A percentile compares a stretch with the other conserved stretches of the same genome.
These are phyloP conservation scores for Colletotrichum sp. DNA, from an alignment of 2,329 filamentous ascomycete genomes.

Conservation along the genomic window DNA sequence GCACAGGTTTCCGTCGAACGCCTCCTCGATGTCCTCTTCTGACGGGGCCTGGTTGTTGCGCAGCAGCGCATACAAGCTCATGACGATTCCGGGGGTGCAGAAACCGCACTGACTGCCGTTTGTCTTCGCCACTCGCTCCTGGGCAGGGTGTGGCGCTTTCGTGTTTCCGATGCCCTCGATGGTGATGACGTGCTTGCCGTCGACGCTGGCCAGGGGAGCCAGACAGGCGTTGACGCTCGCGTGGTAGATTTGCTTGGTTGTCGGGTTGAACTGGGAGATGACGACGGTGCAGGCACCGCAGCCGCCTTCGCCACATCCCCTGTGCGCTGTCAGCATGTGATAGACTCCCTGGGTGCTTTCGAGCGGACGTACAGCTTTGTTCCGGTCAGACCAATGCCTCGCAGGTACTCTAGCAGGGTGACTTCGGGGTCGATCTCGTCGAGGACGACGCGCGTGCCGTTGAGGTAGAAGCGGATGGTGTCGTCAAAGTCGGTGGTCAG, in stretches of 20 bases:
- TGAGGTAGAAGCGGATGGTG: constrained; percentile 90
- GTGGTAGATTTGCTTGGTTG: constrained; percentile 91
- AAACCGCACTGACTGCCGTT: constrained; percentile 95
- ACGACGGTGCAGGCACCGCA: constrained; percentile 97
- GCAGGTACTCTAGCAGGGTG: constrained; percentile 90
- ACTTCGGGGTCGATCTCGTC: constrained; percentile 90
- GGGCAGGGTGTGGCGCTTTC: constrained; percentile 84
- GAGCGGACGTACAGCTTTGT: constrained; percentile 75
- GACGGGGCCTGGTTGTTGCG: constrained; percentile 81
- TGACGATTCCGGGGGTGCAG: constrained; percentile 97
- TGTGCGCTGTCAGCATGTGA: constrained; percentile 28
- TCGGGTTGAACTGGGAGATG: constrained; percentile 91
- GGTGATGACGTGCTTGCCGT: constrained; percentile 98
- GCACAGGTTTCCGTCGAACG: constrained; percentile 95
- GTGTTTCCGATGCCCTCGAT: constrained; percentile 94
- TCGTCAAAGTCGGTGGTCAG: constrained; percentile 84
- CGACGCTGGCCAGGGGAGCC: constrained; percentile 88
- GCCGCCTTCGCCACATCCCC: constrained; percentile 92
- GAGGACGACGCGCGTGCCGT: constrained; percentile 86
- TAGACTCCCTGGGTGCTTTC: neutral
- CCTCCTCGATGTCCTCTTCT: constrained; percentile 88
- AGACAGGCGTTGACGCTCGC: constrained; percentile 96
- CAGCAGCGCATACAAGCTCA: constrained; percentile 93
- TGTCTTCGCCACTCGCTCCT: constrained; percentile 88
- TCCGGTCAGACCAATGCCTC: constrained; percentile 91